These are phyloP conservation scores for Liquidambar formosana DNA, from an alignment of 164 flowering plant species.

Conservation along the genomic window DNA sequence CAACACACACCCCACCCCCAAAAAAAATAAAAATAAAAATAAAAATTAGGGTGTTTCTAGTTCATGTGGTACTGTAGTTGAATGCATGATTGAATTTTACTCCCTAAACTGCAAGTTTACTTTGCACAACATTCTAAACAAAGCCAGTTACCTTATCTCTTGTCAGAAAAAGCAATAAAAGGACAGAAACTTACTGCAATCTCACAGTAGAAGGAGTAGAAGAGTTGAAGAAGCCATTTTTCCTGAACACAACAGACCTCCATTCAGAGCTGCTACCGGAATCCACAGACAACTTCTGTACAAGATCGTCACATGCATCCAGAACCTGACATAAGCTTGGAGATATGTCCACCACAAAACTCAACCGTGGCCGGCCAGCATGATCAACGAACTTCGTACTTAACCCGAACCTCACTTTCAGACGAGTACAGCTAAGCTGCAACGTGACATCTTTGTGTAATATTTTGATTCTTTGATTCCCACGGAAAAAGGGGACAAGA, in stretches of 20 bases:
- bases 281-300: slow-evolving; percentile 46
- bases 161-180: not conserved
- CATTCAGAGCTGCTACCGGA: slow-evolving; percentile 85
- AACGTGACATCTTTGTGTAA: slow-evolving; percentile 47
- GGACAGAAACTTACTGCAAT: slow-evolving; percentile 62
- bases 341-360: slow-evolving; percentile 63
- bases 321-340: slow-evolving; percentile 62
- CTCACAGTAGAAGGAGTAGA: slow-evolving; percentile 70
- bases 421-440: slow-evolving; percentile 45
- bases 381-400: slow-evolving; percentile 62
- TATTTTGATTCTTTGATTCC: slow-evolving; percentile 50
- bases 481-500: slow-evolving; percentile 43
- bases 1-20: too few species aligned
- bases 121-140: not conserved
- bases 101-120: not conserved
- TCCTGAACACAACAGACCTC: slow-evolving; percentile 67
- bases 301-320: slow-evolving; percentile 63
- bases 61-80: not conserved
- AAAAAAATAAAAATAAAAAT: not conserved
- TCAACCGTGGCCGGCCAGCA: slow-evolving; percentile 80
- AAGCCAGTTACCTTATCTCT: not conserved
- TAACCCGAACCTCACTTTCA: slow-evolving; percentile 82
- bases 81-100: not conserved
- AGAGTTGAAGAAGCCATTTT: slow-evolving; percentile 51
- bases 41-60: not conserved